phyloP scores from a whole-genome alignment of 306 rosid species.

The Sophora flavescens region DNA sequence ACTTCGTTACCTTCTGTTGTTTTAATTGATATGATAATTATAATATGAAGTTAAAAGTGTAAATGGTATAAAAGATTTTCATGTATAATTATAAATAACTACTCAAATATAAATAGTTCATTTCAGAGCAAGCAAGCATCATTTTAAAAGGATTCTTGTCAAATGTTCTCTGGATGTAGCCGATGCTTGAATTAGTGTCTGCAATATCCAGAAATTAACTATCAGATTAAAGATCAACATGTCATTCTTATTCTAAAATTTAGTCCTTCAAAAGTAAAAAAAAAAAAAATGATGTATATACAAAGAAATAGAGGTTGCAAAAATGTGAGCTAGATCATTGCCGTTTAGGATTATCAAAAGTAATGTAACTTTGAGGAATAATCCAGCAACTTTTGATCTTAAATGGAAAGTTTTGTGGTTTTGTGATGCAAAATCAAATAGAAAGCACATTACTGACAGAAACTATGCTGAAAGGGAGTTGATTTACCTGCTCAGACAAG shows the following conservation, averaged over 20 bases:
- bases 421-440: slow-evolving; percentile 3
- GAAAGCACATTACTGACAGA: slow-evolving; percentile 8
- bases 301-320: neutral
- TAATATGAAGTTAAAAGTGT: too few species aligned
- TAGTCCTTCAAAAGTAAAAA: neutral
- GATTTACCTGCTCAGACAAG: slow-evolving; percentile 91
- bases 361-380: neutral
- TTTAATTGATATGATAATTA: too few species aligned
- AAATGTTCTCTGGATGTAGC: slow-evolving; percentile 68
- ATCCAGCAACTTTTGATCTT: neutral
- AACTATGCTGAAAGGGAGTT: slow-evolving; percentile 27
- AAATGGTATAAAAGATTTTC: too few species aligned
- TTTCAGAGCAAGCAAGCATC: slow-evolving; percentile 42
- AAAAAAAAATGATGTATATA: slow-evolving; percentile 5
- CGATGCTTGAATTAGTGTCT: slow-evolving; percentile 74
- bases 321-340: neutral
- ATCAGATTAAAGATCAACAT: slow-evolving; percentile 20
- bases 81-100: too few species aligned
- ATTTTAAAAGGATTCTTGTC: slow-evolving; percentile 65
- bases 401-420: slow-evolving; percentile 26
- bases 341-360: neutral
- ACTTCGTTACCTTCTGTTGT: too few species aligned
- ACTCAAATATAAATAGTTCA: slow-evolving; percentile 35
- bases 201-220: slow-evolving; percentile 38
- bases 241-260: neutral